These are phyloP conservation scores for Pyrenophora tritici-repentis DNA, from an alignment of 2,329 filamentous ascomycete genomes.

Conservation along the genomic window DNA sequence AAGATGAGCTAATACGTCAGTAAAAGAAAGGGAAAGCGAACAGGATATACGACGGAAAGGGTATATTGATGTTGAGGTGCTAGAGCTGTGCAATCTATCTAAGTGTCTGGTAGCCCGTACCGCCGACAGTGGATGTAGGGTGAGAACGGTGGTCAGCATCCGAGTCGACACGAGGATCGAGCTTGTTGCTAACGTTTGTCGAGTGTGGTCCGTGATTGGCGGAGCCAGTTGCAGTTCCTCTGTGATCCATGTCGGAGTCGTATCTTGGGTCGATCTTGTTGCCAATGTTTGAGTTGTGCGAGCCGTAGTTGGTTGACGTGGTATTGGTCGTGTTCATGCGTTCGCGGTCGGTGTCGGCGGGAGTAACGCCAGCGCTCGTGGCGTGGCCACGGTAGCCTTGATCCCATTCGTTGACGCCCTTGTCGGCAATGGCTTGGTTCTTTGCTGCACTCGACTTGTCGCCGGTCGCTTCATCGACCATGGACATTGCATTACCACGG, in stretches of 20 bases:
- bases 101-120: conserved; percentile 19
- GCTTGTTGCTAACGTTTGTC: conserved; percentile 36
- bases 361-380: conserved; percentile 37
- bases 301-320: conserved; percentile 38
- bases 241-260: conserved; percentile 34
- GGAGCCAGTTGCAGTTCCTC: conserved; percentile 23
- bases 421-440: conserved; percentile 39
- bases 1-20: conserved; percentile 12
- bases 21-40: neutral
- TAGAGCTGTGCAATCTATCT: conserved; percentile 17
- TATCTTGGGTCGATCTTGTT: conserved; percentile 43
- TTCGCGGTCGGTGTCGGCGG: conserved; percentile 30
- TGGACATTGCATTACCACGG: conserved; percentile 46
- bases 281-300: conserved; percentile 37
- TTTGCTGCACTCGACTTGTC: conserved; percentile 36
- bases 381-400: conserved; percentile 40
- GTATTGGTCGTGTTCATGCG: conserved; percentile 25
- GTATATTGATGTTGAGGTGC: conserved; percentile 21
- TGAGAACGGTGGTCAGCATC: conserved; percentile 24
- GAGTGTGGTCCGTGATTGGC: conserved; percentile 38
- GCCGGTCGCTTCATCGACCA: conserved; percentile 41
- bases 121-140: conserved; percentile 18
- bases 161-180: conserved; percentile 44
- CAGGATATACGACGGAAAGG: conserved; percentile 3
- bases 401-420: conserved; percentile 44